These are phyloP conservation scores for Alternaria gaisen DNA, from an alignment of 2,329 filamentous ascomycete species.

Conservation along the genomic window DNA sequence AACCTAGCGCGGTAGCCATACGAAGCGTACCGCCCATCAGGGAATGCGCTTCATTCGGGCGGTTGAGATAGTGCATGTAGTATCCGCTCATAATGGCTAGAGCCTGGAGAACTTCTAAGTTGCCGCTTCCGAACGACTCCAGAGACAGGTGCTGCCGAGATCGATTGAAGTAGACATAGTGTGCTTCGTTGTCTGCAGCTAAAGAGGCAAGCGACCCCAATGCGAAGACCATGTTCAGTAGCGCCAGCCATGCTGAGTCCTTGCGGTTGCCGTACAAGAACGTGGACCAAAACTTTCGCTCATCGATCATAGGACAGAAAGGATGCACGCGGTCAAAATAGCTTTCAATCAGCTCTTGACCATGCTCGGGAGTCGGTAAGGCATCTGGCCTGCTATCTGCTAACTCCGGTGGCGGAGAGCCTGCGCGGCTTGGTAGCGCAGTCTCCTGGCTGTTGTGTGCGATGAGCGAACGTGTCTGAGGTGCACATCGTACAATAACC, in stretches of 20 bases:
- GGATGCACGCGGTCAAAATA: conserved; percentile 79
- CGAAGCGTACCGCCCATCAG: conserved; percentile 75
- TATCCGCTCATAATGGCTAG: conserved; percentile 76
- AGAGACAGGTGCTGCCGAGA: conserved; percentile 73
- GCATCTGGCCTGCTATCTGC: conserved; percentile 51
- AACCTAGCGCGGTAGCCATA: conserved; percentile 76
- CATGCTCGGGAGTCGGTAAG: conserved; percentile 68
- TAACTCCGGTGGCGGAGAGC: conserved; percentile 49
- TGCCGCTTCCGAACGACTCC: conserved; percentile 73
- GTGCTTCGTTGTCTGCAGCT: conserved; percentile 69
- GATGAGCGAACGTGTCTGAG: conserved; percentile 59
- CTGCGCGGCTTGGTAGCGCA: conserved; percentile 47
- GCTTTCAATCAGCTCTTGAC: conserved; percentile 74
- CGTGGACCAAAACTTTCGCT: conserved; percentile 72
- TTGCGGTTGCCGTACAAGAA: conserved; percentile 69
- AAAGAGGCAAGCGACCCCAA: conserved; percentile 76
- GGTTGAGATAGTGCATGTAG: conserved; percentile 81
- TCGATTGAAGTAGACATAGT: conserved; percentile 74
- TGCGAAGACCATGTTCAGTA: conserved; percentile 80
- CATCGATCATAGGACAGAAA: conserved; percentile 77
- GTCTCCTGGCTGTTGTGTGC: conserved; percentile 54
- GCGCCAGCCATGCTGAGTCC: conserved; percentile 74
- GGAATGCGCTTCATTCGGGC: conserved; percentile 79
- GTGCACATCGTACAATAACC: conserved; percentile 69
- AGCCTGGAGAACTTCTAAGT: conserved; percentile 77